phyloP scores from a whole-genome alignment of 2,329 filamentous ascomycete species.

The Sclerotinia sclerotiorum region DNA sequence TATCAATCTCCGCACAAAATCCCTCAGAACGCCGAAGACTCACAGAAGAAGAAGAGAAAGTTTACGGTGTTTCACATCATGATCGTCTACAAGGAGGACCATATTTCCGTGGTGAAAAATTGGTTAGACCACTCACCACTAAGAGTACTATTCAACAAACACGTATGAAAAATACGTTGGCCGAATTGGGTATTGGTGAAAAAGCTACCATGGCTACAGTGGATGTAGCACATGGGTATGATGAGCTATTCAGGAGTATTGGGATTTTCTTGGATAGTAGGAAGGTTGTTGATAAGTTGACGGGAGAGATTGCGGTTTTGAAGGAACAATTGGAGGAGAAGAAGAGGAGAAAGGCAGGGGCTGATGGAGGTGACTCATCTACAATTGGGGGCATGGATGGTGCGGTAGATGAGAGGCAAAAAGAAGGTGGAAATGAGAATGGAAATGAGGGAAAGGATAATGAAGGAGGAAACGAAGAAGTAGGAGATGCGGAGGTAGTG shows the following conservation, averaged over 20 bases:
- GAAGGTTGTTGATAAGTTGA: conserved; percentile 74
- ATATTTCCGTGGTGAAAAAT: conserved; percentile 82
- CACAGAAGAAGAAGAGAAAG: conserved; percentile 69
- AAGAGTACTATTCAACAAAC: conserved; percentile 74
- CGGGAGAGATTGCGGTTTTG: conserved; percentile 65
- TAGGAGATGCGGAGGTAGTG: neutral
- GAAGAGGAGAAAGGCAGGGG: conserved; percentile 48
- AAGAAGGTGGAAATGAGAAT: conserved; percentile 39
- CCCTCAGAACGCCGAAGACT: conserved; percentile 66
- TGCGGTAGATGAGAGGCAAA: conserved; percentile 50
- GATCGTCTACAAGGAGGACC: conserved; percentile 85
- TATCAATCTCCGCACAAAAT: conserved; percentile 28
- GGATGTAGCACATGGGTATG: conserved; percentile 69
- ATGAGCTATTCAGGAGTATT: conserved; percentile 67
- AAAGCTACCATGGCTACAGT: conserved; percentile 71
- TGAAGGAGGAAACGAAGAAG: neutral
- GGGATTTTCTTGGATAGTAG: conserved; percentile 68
- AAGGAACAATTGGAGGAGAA: conserved; percentile 52
- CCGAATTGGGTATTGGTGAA: conserved; percentile 67
- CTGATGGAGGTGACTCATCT: conserved; percentile 37
- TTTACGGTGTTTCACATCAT: conserved; percentile 82
- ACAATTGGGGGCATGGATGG: conserved; percentile 20
- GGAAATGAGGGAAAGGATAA: conserved; percentile 50
- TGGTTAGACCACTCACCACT: conserved; percentile 74
- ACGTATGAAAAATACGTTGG: conserved; percentile 71